Conservation (phyloP, 805 yeast species). For the Debaryomyces maramus region DNA sequence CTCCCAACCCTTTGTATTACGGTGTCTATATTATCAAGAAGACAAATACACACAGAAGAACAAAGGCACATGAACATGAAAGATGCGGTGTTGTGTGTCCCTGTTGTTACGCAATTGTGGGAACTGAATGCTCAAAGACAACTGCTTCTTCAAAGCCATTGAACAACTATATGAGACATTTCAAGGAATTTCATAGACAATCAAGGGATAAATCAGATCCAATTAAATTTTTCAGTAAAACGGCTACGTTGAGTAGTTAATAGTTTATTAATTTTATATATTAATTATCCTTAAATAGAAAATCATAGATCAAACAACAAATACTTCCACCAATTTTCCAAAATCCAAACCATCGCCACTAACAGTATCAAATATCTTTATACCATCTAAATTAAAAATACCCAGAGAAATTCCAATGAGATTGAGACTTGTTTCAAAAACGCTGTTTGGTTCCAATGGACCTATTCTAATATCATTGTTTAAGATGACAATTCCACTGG, state of each 20-base stretch:
- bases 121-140: conserved; percentile 8
- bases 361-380: conserved; percentile 60
- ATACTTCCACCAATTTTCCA: conserved; percentile 67
- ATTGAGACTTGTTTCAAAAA: conserved; percentile 62
- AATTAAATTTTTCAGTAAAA: conserved; percentile 3
- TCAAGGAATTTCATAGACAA: conserved; percentile 7
- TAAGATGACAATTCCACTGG: conserved; percentile 60
- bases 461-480: conserved; percentile 67
- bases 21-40: conserved; percentile 22
- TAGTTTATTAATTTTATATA: background rate
- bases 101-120: conserved; percentile 8
- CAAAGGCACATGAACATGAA: conserved; percentile 17
- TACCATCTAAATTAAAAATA: conserved; percentile 60
- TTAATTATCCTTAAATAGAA: background rate
- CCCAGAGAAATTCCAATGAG: conserved; percentile 67
- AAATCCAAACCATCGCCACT: conserved; percentile 71
- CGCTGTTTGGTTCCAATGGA: conserved; percentile 57
- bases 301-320: conserved; percentile 41
- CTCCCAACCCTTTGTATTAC: conserved; percentile 23
- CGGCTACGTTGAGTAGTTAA: background rate
- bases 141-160: conserved; percentile 6
- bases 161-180: conserved; percentile 8
- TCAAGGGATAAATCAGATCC: conserved; percentile 4
- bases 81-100: conserved; percentile 28
- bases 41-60: conserved; percentile 15